Conservation (phyloP, 768 basidiomycete species). For the Phlebiopsis gigantea region DNA sequence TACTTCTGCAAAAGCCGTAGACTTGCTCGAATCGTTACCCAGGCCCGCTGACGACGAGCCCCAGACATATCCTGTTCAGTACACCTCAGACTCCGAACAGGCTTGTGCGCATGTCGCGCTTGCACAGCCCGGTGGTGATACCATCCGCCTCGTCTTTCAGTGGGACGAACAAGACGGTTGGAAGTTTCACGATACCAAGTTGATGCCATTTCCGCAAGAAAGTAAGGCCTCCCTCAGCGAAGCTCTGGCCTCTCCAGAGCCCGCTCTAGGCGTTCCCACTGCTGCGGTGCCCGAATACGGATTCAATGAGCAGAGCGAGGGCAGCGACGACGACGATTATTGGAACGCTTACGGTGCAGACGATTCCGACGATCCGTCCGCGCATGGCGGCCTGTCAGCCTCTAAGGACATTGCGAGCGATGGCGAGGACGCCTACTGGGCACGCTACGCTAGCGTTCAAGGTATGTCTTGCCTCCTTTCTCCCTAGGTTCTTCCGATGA, state of each 20-base stretch:
- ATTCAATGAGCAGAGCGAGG: slow-evolving; percentile 22
- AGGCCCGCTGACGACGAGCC: slow-evolving; percentile 25
- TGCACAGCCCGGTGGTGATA: slow-evolving; percentile 24
- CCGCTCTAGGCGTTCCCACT: neutral
- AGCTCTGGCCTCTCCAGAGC: neutral
- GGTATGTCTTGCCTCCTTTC: slow-evolving; percentile 35
- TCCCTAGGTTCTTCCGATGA: neutral
- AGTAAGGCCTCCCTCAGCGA: slow-evolving; percentile 15
- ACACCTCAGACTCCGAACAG: slow-evolving; percentile 45
- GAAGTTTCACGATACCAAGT: slow-evolving; percentile 64
- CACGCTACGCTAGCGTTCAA: slow-evolving; percentile 64
- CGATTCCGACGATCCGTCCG: slow-evolving; percentile 25
- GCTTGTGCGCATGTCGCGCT: slow-evolving; percentile 47
- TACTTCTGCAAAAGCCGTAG: slow-evolving; percentile 29
- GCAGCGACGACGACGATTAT: slow-evolving; percentile 48
- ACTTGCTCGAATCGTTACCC: slow-evolving; percentile 39
- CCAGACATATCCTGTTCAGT: slow-evolving; percentile 27
- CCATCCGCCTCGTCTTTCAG: slow-evolving; percentile 60
- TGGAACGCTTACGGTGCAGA: slow-evolving; percentile 60
- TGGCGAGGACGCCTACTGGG: slow-evolving; percentile 70
- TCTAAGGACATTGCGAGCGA: slow-evolving; percentile 23
- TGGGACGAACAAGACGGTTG: slow-evolving; percentile 54
- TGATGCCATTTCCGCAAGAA: slow-evolving; percentile 65
- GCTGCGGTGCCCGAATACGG: slow-evolving; percentile 1
- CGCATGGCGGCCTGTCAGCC: slow-evolving; percentile 14